Base-by-base conservation (phyloP, 352 stramenopile genomes). In the Phytophthora megakarya region DNA sequence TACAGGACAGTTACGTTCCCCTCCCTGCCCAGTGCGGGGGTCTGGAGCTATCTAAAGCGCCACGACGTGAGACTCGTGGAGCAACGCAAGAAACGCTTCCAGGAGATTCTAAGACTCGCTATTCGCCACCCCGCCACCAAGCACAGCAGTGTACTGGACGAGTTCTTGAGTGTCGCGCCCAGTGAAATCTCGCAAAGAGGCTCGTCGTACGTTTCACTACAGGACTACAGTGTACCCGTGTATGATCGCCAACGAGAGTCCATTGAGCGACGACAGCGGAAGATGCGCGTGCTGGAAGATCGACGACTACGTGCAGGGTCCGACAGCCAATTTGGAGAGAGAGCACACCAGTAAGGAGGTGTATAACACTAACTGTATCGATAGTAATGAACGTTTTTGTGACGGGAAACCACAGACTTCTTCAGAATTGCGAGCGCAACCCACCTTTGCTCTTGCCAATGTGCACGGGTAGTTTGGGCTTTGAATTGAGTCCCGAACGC, bases 401-500 rank as follows among this genome's bases (percentile, higher is more conserved):
- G 62, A 75, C 67, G 67, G 62, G 62, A 56, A 49, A 55, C 22
- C 33, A 26, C 13, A 60, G 26, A 13, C n/a, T 25, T 3, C 33
- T 33, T 30, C 33, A 93, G 62, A 93, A 93, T 51, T 93, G 85
- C 15, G 82, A 92, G 19, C 83, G 83, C 8, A 93, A 38, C 0
- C 85, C 85, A 21, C 85, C 85, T 76, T 92, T 93, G 68, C 78
- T 91, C 60, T 93, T 93, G 42, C 85, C 85, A 63, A 92, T 89
- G 43, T 92, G 81, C 21, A 93, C 81, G 0, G 85, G 85, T n/a
- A 92, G 60, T 32, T 80, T 81, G 1, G 75, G 35, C 33, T 77
- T 88, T 35, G 55, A 22, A 13, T 78, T 53, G 33, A 57, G 43
- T 7, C 26, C 25, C 5, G 53, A 43, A 1, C 70, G 67, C 43